phyloP scores from a whole-genome alignment of 2,329 filamentous ascomycete species.

The Aspergillus tamarii region DNA sequence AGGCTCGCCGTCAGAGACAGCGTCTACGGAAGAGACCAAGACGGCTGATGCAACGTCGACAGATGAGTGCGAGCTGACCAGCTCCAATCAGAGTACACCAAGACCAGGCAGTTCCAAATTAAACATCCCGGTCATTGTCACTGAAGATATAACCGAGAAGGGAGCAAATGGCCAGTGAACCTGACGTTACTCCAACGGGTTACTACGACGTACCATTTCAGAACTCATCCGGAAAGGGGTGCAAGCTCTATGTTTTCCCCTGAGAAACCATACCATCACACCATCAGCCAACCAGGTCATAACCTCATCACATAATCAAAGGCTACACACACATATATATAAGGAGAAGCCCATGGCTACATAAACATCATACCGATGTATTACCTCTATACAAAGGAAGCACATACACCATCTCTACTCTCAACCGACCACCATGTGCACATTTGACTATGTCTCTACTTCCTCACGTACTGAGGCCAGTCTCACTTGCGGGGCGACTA shows the following conservation, averaged over 20 bases:
- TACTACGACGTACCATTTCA: neutral
- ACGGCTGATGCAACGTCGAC: neutral
- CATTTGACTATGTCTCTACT: neutral
- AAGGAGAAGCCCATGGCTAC: neutral
- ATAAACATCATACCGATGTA: neutral
- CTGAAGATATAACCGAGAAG: slow-evolving; percentile 15
- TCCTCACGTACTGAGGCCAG: neutral
- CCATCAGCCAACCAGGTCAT: neutral
- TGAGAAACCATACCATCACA: neutral
- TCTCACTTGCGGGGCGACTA: no score
- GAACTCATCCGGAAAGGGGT: neutral
- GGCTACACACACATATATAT: neutral
- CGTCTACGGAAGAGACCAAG: neutral
- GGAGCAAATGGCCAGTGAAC: neutral
- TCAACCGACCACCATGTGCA: neutral
- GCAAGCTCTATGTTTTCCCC: no score
- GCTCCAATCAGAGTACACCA: neutral
- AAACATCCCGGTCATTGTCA: slow-evolving; percentile 25
- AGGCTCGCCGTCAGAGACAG: neutral
- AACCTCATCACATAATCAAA: neutral
- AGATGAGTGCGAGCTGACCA: slow-evolving; percentile 1
- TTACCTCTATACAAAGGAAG: neutral
- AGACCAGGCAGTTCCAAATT: slow-evolving; percentile 6
- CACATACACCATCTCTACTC: neutral
- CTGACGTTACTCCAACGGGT: neutral